phyloP scores from a whole-genome alignment of 257 asterid species.

The Primulina tabacum region DNA sequence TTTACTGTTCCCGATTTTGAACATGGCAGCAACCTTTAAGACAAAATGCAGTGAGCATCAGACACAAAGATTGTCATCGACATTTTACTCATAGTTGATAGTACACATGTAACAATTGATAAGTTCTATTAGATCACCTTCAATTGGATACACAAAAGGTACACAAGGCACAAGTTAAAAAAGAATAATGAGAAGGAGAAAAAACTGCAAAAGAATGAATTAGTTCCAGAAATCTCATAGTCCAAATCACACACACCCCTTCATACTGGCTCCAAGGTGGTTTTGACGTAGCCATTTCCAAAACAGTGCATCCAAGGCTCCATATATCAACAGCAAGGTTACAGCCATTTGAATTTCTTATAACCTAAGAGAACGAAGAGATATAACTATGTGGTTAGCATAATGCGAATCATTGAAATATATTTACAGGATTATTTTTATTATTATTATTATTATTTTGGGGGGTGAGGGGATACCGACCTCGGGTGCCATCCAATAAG shows the following conservation, averaged over 20 bases:
- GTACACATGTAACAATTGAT: not conserved
- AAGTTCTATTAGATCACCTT: not conserved
- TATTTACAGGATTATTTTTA: constrained; percentile 1
- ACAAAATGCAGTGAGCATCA: constrained; percentile 32
- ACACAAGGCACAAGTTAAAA: not conserved
- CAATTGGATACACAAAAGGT: not conserved
- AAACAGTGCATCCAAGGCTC: constrained; percentile 99
- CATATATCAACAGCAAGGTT: constrained; percentile 97
- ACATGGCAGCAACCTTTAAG: constrained; percentile 92
- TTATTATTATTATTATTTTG: not conserved
- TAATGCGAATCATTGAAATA: constrained; percentile 12
- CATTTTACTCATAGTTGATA: not conserved
- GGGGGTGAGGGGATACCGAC: constrained; percentile 35
- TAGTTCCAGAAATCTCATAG: constrained; percentile 20
- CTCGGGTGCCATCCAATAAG: constrained; percentile 99
- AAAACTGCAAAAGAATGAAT: not conserved
- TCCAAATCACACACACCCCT: constrained; percentile 79
- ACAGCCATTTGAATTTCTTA: constrained; percentile 81
- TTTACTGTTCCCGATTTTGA: constrained; percentile 91
- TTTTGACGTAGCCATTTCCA: constrained; percentile 97
- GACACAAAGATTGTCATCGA: not conserved
- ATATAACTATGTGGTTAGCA: constrained; percentile 1
- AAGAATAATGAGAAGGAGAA: not conserved
- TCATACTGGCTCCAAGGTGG: constrained; percentile 99
- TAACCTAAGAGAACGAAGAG: constrained; percentile 35